A percentile compares a stretch with the other conserved stretches of the same genome.
Evolutionary conservation across 1,284 basidiomycete genomes (phyloP).

Genomic region (Anthracocystis panici-leucophaei): DNA sequence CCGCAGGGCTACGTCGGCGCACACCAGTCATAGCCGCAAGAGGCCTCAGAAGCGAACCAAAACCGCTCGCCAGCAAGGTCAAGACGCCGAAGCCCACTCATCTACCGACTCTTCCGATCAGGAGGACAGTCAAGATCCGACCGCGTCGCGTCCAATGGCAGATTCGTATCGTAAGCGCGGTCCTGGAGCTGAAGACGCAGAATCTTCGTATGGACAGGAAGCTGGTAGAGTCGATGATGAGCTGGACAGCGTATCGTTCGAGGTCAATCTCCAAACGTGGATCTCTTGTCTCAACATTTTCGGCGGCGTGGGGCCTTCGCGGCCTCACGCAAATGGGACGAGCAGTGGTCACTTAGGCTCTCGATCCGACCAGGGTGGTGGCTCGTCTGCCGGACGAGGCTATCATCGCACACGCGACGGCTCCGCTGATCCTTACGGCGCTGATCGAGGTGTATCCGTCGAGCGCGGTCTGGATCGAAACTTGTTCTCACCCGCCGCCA

Average conservation of each 20-base stretch:
- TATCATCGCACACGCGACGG: constrained; percentile 32
- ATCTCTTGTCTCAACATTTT: constrained; percentile 92
- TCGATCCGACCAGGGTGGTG: constrained; percentile 12
- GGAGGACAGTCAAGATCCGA: neutral
- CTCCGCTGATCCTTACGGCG: constrained; percentile 24
- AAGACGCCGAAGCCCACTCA: neutral
- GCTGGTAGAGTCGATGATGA: constrained; percentile 49
- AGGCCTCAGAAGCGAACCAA: constrained; percentile 20
- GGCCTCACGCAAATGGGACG: constrained; percentile 14
- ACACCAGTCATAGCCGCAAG: neutral
- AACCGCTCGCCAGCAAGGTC: neutral
- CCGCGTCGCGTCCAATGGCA: neutral
- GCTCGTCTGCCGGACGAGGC: constrained; percentile 4
- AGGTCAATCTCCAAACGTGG: constrained; percentile 82
- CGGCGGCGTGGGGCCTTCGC: constrained; percentile 76
- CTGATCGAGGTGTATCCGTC: constrained; percentile 21
- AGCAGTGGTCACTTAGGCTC: constrained; percentile 1
- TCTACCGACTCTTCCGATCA: constrained; percentile 13
- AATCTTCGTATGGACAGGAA: neutral
- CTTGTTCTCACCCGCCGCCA: constrained; percentile 10
- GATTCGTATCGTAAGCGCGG: neutral
- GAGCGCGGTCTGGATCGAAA: constrained; percentile 28
- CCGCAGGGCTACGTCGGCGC: constrained; percentile 1
- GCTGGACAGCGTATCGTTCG: constrained; percentile 74
- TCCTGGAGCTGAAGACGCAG: constrained; percentile 19